phyloP scores from a whole-genome alignment of 164 flowering plant genomes.

The Dillenia turbinata region DNA sequence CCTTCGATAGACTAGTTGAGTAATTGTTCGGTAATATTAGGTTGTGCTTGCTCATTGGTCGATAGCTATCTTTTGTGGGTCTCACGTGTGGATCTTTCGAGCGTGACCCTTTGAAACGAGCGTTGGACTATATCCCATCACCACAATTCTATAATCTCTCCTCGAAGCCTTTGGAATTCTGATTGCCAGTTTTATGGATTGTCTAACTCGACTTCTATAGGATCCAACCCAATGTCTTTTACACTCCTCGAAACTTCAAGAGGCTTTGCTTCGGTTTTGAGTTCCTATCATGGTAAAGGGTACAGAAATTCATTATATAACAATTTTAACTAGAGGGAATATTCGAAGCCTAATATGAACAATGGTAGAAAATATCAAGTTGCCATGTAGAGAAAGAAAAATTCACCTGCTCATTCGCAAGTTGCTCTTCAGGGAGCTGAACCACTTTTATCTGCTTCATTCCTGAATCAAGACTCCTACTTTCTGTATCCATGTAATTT shows the following conservation, averaged over 20 bases:
- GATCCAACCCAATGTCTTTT: constrained; percentile 55
- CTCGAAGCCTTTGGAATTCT: constrained; percentile 50
- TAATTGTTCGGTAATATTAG: too few relatives aligned
- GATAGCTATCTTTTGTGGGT: too few relatives aligned
- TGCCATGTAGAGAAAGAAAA: not conserved
- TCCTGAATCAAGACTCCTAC: constrained; percentile 46
- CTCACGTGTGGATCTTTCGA: too few relatives aligned
- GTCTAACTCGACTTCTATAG: constrained; percentile 36
- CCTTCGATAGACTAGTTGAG: too few relatives aligned
- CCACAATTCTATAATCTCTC: constrained; percentile 81
- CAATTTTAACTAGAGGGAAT: not conserved
- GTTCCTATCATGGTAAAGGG: constrained; percentile 19
- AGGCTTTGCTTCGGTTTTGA: constrained; percentile 25
- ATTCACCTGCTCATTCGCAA: constrained; percentile 51
- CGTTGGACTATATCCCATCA: too few relatives aligned
- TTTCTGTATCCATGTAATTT: constrained; percentile 60
- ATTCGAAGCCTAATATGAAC: not conserved
- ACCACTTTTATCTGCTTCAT: constrained; percentile 72
- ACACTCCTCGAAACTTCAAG: constrained; percentile 24
- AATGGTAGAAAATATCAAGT: too few relatives aligned
- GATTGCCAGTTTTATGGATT: constrained; percentile 34
- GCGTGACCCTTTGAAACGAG: too few relatives aligned
- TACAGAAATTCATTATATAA: not conserved
- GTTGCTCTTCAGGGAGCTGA: constrained; percentile 47
- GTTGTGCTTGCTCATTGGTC: too few relatives aligned